phyloP scores from a whole-genome alignment of 1,284 basidiomycete species.

The Cryptococcus wingfieldii region DNA sequence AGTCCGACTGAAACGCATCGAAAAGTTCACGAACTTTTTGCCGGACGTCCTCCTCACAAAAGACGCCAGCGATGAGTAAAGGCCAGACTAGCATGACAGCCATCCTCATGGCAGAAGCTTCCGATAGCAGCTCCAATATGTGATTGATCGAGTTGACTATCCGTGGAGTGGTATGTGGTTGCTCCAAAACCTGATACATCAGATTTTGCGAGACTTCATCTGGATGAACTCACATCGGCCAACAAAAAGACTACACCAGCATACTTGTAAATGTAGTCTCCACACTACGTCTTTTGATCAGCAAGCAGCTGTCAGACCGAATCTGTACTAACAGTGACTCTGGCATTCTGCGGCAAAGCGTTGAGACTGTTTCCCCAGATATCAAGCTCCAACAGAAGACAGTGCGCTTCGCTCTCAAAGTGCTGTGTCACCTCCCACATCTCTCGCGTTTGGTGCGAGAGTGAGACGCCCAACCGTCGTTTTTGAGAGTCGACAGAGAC shows the following conservation, averaged over 20 bases:
- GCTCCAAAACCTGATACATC: constrained; percentile 24
- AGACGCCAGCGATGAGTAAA: constrained; percentile 31
- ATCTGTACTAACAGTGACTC: constrained; percentile 27
- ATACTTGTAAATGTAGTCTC: constrained; percentile 39
- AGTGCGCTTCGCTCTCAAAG: constrained; percentile 21
- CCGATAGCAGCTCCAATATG: constrained; percentile 32
- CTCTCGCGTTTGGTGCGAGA: constrained; percentile 17
- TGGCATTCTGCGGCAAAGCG: constrained; percentile 26
- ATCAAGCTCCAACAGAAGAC: constrained; percentile 27
- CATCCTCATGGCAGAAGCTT: constrained; percentile 30
- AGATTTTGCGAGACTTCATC: not conserved
- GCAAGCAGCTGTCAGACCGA: not conserved
- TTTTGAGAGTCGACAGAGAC: constrained; percentile 26
- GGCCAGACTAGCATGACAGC: constrained; percentile 39
- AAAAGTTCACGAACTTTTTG: constrained; percentile 23
- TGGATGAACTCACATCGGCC: constrained; percentile 24
- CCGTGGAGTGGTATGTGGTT: constrained; percentile 15
- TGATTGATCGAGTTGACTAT: constrained; percentile 22
- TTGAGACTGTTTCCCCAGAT: constrained; percentile 36
- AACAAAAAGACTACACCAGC: constrained; percentile 29
- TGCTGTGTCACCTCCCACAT: constrained; percentile 26
- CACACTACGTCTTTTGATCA: constrained; percentile 17
- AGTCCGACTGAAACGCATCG: constrained; percentile 27
- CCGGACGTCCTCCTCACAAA: constrained; percentile 8
- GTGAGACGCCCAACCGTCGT: constrained; percentile 19